These are phyloP conservation scores for Botrytis cinerea DNA, from an alignment of 2,329 filamentous ascomycete genomes.

Conservation along the genomic window DNA sequence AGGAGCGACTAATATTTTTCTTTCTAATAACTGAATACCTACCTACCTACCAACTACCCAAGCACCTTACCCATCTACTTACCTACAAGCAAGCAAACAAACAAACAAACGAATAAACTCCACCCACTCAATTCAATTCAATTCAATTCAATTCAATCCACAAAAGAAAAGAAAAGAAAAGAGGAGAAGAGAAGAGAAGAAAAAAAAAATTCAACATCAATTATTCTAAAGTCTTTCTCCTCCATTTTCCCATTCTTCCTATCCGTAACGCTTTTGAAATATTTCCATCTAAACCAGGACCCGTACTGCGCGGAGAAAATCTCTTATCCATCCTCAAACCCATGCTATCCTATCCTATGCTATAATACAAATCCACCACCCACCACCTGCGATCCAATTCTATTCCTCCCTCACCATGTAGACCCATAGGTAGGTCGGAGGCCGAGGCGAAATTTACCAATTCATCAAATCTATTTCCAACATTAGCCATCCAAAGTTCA, in stretches of 20 bases:
- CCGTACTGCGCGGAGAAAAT: not conserved
- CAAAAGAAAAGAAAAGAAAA: not conserved
- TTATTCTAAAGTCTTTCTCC: not conserved
- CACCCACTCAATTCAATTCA: not conserved
- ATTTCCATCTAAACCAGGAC: not conserved
- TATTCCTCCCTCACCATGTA: not conserved
- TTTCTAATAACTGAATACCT: too few species aligned
- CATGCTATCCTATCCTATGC: not conserved
- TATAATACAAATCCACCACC: not conserved
- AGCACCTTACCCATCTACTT: too few species aligned
- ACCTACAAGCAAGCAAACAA: too few species aligned
- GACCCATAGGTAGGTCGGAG: not conserved
- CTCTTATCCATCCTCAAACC: not conserved
- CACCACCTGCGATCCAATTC: not conserved
- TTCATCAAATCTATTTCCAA: constrained; percentile 3
- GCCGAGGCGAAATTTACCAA: not conserved
- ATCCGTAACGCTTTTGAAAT: not conserved
- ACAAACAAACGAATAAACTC: not conserved
- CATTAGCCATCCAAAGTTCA: not conserved
- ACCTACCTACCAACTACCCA: too few species aligned
- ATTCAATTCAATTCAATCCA: not conserved
- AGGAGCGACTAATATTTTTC: too few species aligned
- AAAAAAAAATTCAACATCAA: not conserved
- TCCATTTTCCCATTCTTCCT: not conserved
- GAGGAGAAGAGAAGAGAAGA: too few species aligned